phyloP scores from a whole-genome alignment of 2,329 filamentous ascomycete genomes.

The Penicillium sp. region DNA sequence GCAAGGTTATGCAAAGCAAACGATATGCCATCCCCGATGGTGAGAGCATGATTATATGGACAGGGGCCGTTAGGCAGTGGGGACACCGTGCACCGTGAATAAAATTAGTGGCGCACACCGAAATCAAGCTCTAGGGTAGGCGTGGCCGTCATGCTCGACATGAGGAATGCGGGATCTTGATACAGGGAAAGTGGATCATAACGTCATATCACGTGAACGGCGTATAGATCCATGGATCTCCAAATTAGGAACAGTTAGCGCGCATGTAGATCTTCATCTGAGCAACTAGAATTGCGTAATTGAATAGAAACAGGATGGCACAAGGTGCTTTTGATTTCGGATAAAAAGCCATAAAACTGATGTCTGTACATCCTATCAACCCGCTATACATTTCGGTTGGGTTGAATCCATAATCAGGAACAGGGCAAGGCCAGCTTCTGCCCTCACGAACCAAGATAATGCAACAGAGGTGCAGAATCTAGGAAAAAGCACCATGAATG shows the following conservation, averaged over 20 bases:
- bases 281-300: not conserved
- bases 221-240: conserved; percentile 2
- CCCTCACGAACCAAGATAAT: not conserved
- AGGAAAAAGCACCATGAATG: not conserved
- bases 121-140: conserved; percentile 18
- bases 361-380: conserved; percentile 17
- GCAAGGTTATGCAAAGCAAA: not conserved
- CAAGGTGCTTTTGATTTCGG: conserved; percentile 9
- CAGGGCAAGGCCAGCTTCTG: conserved; percentile 8
- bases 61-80: not conserved
- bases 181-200: not conserved
- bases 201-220: conserved; percentile 20
- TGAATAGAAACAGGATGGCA: not conserved
- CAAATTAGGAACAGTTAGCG: not conserved
- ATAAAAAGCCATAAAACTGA: not conserved
- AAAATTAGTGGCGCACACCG: conserved; percentile 7
- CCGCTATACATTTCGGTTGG: not conserved
- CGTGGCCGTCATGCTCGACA: conserved; percentile 16
- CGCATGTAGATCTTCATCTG: not conserved
- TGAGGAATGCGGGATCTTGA: not conserved
- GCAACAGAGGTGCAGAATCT: not conserved
- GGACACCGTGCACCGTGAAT: not conserved
- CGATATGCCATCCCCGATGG: not conserved
- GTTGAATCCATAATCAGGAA: not conserved
- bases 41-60: conserved; percentile 5